A percentile compares a stretch with the other conserved stretches of the same genome.
Evolutionary conservation across 2,329 filamentous ascomycete species (phyloP).

Genomic region (Ceratocystis smalleyi): DNA sequence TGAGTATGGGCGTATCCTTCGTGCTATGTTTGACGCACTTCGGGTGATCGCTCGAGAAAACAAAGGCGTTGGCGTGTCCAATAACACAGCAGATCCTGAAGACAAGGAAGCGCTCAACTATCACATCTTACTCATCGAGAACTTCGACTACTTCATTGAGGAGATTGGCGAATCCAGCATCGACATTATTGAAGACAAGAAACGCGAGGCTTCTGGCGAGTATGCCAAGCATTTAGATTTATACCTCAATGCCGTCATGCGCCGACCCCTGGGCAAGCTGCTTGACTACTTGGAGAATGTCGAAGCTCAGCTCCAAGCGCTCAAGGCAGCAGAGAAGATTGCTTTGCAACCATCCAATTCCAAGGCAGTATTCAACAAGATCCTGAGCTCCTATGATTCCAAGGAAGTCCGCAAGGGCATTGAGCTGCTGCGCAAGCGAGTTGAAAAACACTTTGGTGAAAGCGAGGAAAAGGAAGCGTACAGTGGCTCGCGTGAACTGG

Average conservation of each 20-base stretch:
- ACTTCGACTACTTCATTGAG: conserved; percentile 95
- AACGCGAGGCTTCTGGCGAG: conserved; percentile 59
- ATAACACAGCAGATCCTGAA: conserved; percentile 44
- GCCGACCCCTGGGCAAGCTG: conserved; percentile 74
- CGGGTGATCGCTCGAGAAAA: conserved; percentile 78
- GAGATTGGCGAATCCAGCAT: conserved; percentile 62
- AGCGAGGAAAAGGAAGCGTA: conserved; percentile 72
- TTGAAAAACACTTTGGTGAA: conserved; percentile 95
- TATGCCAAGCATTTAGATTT: conserved; percentile 74
- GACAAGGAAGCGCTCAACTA: conserved; percentile 96
- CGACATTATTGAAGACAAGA: conserved; percentile 69
- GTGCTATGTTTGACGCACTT: conserved; percentile 91
- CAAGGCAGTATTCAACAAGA: conserved; percentile 69
- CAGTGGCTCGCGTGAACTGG: conserved; percentile 43
- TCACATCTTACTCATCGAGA: conserved; percentile 92
- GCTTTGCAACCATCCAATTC: conserved; percentile 70
- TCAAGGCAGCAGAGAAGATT: conserved; percentile 47
- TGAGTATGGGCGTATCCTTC: conserved; percentile 77
- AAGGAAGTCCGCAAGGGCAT: conserved; percentile 84
- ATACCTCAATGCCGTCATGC: conserved; percentile 78
- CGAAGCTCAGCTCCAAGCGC: conserved; percentile 51
- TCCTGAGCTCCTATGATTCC: conserved; percentile 62
- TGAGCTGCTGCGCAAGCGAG: conserved; percentile 71
- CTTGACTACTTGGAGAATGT: conserved; percentile 84
- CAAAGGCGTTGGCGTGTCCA: conserved; percentile 33